Evolutionary conservation across 495 filamentous ascomycete species (phyloP), one percentile per base, ranked within the genome.

Genomic region (Hyaloscypha bicolor): DNA sequence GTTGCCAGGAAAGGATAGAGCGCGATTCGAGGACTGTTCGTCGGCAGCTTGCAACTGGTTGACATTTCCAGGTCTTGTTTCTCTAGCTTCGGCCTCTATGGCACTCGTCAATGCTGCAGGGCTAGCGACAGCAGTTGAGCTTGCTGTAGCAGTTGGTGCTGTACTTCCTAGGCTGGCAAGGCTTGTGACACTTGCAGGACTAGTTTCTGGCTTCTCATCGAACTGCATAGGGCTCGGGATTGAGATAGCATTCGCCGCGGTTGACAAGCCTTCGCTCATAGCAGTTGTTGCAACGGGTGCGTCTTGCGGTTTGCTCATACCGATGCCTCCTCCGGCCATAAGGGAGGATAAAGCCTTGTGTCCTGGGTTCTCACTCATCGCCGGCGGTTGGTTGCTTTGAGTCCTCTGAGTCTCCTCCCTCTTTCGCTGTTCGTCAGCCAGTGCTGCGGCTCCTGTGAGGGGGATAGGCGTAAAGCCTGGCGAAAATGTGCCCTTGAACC

Each of bases 401-500:
- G 80, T 78, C 35, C 69, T 74, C 39, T 79, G 76, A 11, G 80
- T 78, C 52, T 87, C 83, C 67, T 87, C 83, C 52, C 78, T 77
- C 59, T 75, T 77, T 37, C 78, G 78, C 61, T 76, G 82, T 67
- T 88, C 79, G 56, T 88, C 87, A 58, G 83, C 84, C 63, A 87
- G 68, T 32, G 81, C 85, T 55, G 81, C 82, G n/a, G 83, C 84
- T 42, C 80, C 86, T 12, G 85, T 87, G 39, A 87, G 76, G 33
- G 76, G 73, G 9, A 78, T 75, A 19, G 81, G 67, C 25, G 80
- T 80, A 62, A 80, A 79, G 67, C 78, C 76, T 53, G 86, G 79
- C 19, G 87, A 80, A 16, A 81, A 78, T 51, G 76, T 67, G 4
- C 69, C 74, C 64, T 75, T 76, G 62, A 84, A 77, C 30, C 80